A percentile compares a stretch with the other conserved stretches of the same genome.
Conservation (phyloP, 2,329 filamentous ascomycete genomes). For the Furcasterigmium furcatum region DNA sequence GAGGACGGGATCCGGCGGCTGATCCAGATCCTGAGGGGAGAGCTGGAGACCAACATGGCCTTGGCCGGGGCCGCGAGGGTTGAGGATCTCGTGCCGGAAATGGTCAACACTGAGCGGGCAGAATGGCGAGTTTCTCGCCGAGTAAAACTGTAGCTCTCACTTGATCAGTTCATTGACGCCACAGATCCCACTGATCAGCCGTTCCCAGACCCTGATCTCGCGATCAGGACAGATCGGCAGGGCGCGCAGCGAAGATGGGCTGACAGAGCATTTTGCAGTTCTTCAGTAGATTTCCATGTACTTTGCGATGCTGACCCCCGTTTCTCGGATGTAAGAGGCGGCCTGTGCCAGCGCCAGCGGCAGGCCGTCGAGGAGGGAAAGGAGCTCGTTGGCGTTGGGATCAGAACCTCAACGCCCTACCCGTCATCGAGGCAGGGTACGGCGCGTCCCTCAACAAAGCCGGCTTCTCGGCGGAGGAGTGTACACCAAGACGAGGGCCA, state of each 20-base stretch:
- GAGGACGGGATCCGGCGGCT: slow-evolving; percentile 47
- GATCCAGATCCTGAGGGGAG: slow-evolving; percentile 42
- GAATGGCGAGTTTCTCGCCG: slow-evolving; percentile 12
- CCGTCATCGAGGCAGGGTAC: too few species aligned
- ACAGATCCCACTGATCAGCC: too few species aligned
- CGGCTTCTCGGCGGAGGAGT: slow-evolving; percentile 27
- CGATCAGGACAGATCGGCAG: too few species aligned
- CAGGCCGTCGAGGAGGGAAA: slow-evolving; percentile 18
- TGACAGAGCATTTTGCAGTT: too few species aligned
- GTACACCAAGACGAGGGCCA: slow-evolving; percentile 17
- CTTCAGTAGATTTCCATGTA: slow-evolving; percentile 14
- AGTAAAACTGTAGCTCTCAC: slow-evolving; percentile 13
- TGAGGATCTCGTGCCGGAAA: slow-evolving; percentile 49
- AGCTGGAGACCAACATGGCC: slow-evolving; percentile 45
- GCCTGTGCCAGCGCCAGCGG: slow-evolving; percentile 20
- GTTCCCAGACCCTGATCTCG: too few species aligned
- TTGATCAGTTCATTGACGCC: too few species aligned
- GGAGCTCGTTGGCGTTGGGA: slow-evolving; percentile 12
- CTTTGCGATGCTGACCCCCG: slow-evolving; percentile 4
- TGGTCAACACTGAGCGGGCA: slow-evolving; percentile 14
- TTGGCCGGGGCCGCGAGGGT: slow-evolving; percentile 66
- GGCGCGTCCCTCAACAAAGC: slow-evolving; percentile 37
- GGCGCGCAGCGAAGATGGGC: too few species aligned
- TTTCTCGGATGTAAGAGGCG: slow-evolving; percentile 16
- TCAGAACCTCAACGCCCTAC: too few species aligned